Conservation (phyloP, 495 filamentous ascomycete genomes). For the Talaromyces trachyspermus region DNA sequence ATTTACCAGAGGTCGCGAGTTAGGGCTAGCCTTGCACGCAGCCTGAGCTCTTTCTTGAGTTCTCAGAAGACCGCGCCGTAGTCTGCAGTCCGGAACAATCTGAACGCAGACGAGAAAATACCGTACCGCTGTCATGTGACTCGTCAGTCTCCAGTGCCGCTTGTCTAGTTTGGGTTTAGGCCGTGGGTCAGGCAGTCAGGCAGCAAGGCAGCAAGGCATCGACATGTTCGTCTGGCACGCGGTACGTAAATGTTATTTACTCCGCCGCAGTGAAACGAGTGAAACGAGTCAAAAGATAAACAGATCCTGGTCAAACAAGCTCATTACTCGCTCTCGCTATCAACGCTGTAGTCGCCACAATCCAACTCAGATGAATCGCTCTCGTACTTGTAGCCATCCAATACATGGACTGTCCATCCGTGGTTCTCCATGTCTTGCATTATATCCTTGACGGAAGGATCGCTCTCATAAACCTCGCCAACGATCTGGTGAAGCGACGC, state of each 20-base stretch:
- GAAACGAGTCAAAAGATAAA: not conserved
- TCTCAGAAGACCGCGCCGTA: conserved; percentile 46
- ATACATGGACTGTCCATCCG: no score
- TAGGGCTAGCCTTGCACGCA: conserved; percentile 9
- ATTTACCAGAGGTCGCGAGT: conserved; percentile 8
- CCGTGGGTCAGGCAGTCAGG: not conserved
- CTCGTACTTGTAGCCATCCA: no score
- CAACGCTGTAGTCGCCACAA: no score
- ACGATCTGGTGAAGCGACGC: no score
- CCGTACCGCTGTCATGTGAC: conserved; percentile 16
- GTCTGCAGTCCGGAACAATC: conserved; percentile 42
- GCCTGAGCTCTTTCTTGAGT: conserved; percentile 16
- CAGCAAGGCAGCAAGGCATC: not conserved
- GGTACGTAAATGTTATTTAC: not conserved
- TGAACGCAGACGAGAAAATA: conserved; percentile 31
- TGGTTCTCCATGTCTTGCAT: no score
- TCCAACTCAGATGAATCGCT: no score
- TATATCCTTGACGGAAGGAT: no score
- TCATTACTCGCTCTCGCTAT: no score
- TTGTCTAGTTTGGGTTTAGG: not conserved
- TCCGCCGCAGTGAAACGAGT: no score
- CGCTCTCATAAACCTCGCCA: no score
- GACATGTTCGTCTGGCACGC: not conserved
- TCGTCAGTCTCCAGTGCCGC: not conserved
- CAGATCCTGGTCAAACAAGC: no score